phyloP scores from a whole-genome alignment of 495 filamentous ascomycete species.

The Tuber borchii region DNA sequence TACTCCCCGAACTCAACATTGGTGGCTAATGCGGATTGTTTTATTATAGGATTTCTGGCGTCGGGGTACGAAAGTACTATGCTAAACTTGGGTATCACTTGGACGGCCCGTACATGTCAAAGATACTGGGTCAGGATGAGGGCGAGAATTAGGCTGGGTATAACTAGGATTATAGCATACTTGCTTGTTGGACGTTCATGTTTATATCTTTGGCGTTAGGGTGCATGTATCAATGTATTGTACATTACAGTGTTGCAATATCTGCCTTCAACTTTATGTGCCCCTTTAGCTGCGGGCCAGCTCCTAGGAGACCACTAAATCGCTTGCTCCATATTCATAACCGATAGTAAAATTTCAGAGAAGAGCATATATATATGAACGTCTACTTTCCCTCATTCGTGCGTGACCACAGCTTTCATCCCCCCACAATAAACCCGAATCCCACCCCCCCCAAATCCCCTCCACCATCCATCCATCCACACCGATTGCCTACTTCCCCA shows the following conservation, averaged over 20 bases:
- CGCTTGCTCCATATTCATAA: neutral
- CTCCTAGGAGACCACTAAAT: neutral
- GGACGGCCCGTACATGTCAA: conserved; percentile 87
- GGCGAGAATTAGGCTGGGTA: neutral
- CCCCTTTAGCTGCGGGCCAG: neutral
- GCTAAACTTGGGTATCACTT: conserved; percentile 82
- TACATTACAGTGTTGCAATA: neutral
- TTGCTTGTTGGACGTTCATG: neutral
- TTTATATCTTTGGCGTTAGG: neutral
- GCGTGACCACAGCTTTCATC: neutral
- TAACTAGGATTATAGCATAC: neutral
- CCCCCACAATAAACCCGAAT: neutral
- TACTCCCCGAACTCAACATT: too few relatives aligned
- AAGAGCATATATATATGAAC: neutral
- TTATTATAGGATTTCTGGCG: conserved; percentile 63
- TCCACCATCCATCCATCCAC: neutral
- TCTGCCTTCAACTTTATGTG: neutral
- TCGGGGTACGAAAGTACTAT: conserved; percentile 92
- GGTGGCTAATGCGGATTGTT: conserved; percentile 9
- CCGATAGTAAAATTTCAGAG: neutral
- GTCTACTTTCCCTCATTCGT: neutral
- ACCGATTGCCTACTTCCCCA: neutral
- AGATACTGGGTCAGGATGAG: conserved; percentile 47
- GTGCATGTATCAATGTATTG: neutral
- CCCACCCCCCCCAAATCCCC: neutral